These are phyloP conservation scores for Umbilicaria muhlenbergii DNA, from an alignment of 495 filamentous ascomycete genomes.

Conservation along the genomic window DNA sequence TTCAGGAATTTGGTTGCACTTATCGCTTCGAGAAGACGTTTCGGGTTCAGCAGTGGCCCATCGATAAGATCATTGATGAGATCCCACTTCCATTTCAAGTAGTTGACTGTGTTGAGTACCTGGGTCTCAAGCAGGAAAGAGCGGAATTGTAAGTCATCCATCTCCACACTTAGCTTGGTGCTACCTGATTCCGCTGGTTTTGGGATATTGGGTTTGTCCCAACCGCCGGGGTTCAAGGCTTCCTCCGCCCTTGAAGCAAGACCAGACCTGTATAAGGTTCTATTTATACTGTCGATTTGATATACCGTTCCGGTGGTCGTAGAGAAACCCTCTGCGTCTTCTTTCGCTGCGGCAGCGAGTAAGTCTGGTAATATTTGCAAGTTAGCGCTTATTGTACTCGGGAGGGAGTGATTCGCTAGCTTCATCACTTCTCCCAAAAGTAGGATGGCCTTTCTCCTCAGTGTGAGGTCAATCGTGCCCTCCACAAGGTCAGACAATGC, in stretches of 20 bases:
- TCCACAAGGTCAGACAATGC: slow-evolving; percentile 49
- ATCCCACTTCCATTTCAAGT: slow-evolving; percentile 93
- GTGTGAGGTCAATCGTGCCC: slow-evolving; percentile 52
- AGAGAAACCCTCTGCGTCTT: slow-evolving; percentile 55
- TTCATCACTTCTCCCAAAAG: slow-evolving; percentile 83
- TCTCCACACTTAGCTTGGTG: slow-evolving; percentile 49
- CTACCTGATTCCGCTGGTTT: slow-evolving; percentile 50
- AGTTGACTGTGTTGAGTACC: slow-evolving; percentile 72
- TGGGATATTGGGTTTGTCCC: slow-evolving; percentile 1
- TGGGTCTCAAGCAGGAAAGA: slow-evolving; percentile 73
- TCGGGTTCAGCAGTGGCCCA: slow-evolving; percentile 81
- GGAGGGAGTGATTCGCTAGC: slow-evolving; percentile 71
- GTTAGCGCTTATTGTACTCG: slow-evolving; percentile 57
- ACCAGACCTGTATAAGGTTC: slow-evolving; percentile 72
- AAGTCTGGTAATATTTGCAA: slow-evolving; percentile 76
- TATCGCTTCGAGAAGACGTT: slow-evolving; percentile 85
- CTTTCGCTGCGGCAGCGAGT: slow-evolving; percentile 56
- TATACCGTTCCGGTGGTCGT: slow-evolving; percentile 77
- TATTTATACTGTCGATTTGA: slow-evolving; percentile 93
- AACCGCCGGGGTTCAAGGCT: slow-evolving; percentile 20
- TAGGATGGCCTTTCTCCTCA: slow-evolving; percentile 79
- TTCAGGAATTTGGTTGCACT: slow-evolving; percentile 93
- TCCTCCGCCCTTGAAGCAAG: slow-evolving; percentile 23
- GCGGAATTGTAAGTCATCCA: slow-evolving; percentile 82
- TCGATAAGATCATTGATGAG: slow-evolving; percentile 81